Evolutionary conservation across 176 grass and related monocot species (phyloP).

Genomic region (Avena eriantha): DNA sequence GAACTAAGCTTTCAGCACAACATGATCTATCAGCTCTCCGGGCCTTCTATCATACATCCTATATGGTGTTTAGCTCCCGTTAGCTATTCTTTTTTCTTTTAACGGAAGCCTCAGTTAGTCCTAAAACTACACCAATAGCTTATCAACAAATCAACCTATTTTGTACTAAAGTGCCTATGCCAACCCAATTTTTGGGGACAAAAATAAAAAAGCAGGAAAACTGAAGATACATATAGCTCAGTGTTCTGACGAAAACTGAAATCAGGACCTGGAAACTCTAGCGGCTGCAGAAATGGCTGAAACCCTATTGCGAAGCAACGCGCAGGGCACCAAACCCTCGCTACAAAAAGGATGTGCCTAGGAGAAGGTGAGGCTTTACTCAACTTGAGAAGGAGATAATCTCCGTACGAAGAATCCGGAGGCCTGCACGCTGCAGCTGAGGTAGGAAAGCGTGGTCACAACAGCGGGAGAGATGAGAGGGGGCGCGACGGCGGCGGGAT

Average conservation of each 20-base stretch:
- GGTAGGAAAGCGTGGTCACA: not conserved
- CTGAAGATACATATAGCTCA: not conserved
- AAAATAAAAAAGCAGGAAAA: not conserved
- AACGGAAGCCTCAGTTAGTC: not conserved
- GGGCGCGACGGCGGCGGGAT: not conserved
- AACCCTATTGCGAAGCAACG: not conserved
- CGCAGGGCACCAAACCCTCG: constrained; percentile 12
- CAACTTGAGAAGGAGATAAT: not conserved
- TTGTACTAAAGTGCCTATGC: not conserved
- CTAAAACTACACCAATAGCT: not conserved
- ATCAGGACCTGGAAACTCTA: not conserved
- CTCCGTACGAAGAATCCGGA: not conserved
- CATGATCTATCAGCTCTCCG: constrained; percentile 34
- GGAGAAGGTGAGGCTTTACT: not conserved
- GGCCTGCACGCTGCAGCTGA: not conserved
- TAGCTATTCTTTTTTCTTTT: not conserved
- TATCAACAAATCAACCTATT: not conserved
- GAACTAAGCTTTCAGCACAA: not conserved
- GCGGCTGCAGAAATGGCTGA: not conserved
- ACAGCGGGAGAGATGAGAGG: not conserved
- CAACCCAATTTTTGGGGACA: not conserved
- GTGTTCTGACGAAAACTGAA: not conserved
- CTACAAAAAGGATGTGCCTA: not conserved
- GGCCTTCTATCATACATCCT: not conserved
- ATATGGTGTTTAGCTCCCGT: not conserved